Evolutionary conservation across 306 rosid species (phyloP).

Genomic region (Fragaria ananassa): DNA sequence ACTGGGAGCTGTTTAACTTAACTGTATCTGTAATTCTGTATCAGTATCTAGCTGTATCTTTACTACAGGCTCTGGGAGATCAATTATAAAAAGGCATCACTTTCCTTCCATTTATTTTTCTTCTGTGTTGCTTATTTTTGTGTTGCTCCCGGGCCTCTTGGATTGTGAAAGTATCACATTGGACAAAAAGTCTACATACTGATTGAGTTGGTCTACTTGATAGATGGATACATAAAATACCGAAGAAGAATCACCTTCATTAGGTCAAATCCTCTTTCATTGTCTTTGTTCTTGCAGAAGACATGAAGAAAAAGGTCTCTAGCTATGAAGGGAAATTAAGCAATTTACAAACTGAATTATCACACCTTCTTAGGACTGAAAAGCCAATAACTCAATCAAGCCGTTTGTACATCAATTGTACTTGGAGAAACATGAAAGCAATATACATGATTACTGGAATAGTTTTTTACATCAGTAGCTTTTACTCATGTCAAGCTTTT

Average conservation of each 20-base stretch:
- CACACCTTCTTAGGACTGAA: background rate
- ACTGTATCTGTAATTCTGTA: background rate
- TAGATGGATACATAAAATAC: too few relatives aligned
- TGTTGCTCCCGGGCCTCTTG: background rate
- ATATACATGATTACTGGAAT: background rate
- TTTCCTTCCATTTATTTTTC: background rate
- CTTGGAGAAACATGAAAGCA: slow-evolving; percentile 1
- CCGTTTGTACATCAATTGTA: background rate
- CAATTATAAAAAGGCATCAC: background rate
- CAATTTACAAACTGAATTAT: background rate
- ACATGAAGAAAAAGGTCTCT: background rate
- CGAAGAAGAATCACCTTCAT: too few relatives aligned
- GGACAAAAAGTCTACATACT: background rate
- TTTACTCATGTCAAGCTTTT: slow-evolving; percentile 13
- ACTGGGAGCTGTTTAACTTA: background rate
- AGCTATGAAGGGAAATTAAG: background rate
- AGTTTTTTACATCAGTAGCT: background rate
- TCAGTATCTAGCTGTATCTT: too few relatives aligned
- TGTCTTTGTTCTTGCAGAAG: background rate
- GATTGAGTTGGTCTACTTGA: too few relatives aligned
- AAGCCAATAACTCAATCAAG: background rate
- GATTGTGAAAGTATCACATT: background rate
- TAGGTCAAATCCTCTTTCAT: background rate
- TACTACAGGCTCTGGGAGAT: background rate
- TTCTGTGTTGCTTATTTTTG: background rate